A percentile compares a stretch with the other conserved stretches of the same genome.
These are phyloP conservation scores for Ophiostoma pallidulum DNA, from an alignment of 2,329 filamentous ascomycete genomes.

Conservation along the genomic window DNA sequence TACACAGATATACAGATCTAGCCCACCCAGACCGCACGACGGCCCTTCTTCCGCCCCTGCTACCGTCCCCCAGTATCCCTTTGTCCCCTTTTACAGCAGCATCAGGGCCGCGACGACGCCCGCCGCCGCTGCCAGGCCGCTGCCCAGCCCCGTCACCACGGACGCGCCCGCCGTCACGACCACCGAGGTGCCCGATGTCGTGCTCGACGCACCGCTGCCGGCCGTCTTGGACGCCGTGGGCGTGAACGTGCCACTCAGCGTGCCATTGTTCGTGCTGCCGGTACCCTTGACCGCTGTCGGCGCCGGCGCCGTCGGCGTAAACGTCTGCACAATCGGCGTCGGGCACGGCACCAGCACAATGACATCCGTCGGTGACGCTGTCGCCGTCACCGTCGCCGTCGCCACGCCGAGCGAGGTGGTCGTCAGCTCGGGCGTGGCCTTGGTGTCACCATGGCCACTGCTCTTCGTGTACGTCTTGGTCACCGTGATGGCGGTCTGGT, in stretches of 20 bases:
- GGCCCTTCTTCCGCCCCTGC: no score
- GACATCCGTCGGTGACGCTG: slow-evolving; percentile 16
- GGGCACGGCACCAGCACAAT: slow-evolving; percentile 18
- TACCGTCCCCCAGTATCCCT: no score
- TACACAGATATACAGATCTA: not conserved
- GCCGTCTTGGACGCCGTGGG: not conserved
- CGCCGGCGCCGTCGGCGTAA: slow-evolving; percentile 48
- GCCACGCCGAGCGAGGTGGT: no score
- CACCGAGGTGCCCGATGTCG: not conserved
- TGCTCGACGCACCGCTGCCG: not conserved
- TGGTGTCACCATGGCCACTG: not conserved
- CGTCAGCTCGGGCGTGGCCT: no score
- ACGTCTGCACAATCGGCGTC: slow-evolving; percentile 28
- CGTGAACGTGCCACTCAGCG: slow-evolving; percentile 2
- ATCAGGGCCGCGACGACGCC: slow-evolving; percentile 3
- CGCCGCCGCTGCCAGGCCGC: slow-evolving; percentile 1
- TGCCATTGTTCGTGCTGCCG: not conserved
- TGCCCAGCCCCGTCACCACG: not conserved
- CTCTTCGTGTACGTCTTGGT: slow-evolving; percentile 16
- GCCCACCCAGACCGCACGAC: no score
- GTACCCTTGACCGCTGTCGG: not conserved
- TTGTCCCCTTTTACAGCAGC: slow-evolving; percentile 11
- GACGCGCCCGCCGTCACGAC: slow-evolving; percentile 9
- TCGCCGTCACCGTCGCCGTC: slow-evolving; percentile 2
- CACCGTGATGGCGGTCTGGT: slow-evolving; percentile 21